Evolutionary conservation across 2,329 filamentous ascomycete species (phyloP), one percentile per base, ranked within the genome.

Genomic region (Intubia oerlemansii): DNA sequence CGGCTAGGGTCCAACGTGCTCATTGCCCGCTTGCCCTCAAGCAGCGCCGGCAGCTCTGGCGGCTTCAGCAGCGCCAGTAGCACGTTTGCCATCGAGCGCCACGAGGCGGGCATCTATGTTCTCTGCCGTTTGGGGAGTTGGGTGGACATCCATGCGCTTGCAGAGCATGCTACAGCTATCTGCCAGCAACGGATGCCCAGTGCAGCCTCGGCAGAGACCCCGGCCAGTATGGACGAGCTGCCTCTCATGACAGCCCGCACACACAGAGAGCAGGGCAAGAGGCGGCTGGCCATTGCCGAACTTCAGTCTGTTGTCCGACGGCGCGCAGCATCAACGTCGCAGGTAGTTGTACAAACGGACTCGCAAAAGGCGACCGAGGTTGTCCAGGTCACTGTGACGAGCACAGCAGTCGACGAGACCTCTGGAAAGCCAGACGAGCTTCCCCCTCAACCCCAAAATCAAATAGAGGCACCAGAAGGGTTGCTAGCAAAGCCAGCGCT

Each of bases 91-190:
- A 50, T 79, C n/a, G 77, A 84, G 50, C 59, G 66, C 15, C 66
- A 77, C 20, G 52, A 57, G 11, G 47, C 52, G 26, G 60, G 61
- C 1, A 52, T 74, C 4, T 84, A 78, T 44, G 63, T 66, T 9
- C 44, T 80, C 16, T 82, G 72, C 46, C 70, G 64, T 40, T 52
- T 88, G 24, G 72, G 66, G 2, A 47, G 53, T 13, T 79, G 74
- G 72, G 57, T 77, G 14, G 62, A 70, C 35, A 43, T 74, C 29
- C 55, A 60, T 20, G 50, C 56, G 6, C 50, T 82, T 17, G 49
- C 50, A 15, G 44, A 47, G 9, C 46, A 54, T 22, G 63, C 66
- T 22, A 64, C 61, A 0, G 57, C 53, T 3, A 51, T 52, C 10
- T 57, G 49, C 34, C 40, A 24, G 28, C 41, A 48, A 25, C 42